Evolutionary conservation across 2,329 filamentous ascomycete species (phyloP), one percentile per base, ranked within the genome.

Genomic region (Lecanoromycetidae sp.): DNA sequence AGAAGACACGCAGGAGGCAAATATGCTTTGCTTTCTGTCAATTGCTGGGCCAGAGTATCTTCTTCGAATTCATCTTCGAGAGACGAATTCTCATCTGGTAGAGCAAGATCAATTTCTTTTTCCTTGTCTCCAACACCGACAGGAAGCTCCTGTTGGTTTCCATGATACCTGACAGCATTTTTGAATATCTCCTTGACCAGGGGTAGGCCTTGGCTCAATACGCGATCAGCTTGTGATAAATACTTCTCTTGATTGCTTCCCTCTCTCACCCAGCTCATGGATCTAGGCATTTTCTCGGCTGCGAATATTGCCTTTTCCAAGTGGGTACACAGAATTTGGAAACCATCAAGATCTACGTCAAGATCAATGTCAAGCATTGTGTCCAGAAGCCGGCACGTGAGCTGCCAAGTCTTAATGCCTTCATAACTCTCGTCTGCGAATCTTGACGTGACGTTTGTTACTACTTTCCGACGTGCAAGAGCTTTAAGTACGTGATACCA

Each of bases 401-500:
- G 63, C 47, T 63, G 57, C 66, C 66, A 70, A 29, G 61, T 57
- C 32, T 66, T 45, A 36, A 67, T 55, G 41, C 57, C 56, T 37
- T 66, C 59, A 22, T 57, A 52, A 12, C 57, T 50, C 30, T 59
- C 56, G 15, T 57, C 52, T 26, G 48, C 51, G 32, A 54, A 53
- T 35, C 27, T 38, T 8, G 35, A 38, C 9, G 22, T 17, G 10
- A 39, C 32, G 12, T 39, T 29, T 29, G 41, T 39, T 7, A 42
- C 33, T 19, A 30, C 29, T 22, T 36, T 39, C 15, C 13, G 37
- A 8, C 6, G 15, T 33, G 45, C 43, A 19, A 67, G 51, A 29
- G 58, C 57, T 27, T 56, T 55, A n/a, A 69, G 53, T 22, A 69
- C 54, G 29, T 58, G 53, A 34, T 57, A 55, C 66, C 66, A 70